A percentile compares a stretch with the other conserved stretches of the same genome.
Conservation (phyloP, 176 grass and related monocot genomes). For the Juncus inflexus region DNA sequence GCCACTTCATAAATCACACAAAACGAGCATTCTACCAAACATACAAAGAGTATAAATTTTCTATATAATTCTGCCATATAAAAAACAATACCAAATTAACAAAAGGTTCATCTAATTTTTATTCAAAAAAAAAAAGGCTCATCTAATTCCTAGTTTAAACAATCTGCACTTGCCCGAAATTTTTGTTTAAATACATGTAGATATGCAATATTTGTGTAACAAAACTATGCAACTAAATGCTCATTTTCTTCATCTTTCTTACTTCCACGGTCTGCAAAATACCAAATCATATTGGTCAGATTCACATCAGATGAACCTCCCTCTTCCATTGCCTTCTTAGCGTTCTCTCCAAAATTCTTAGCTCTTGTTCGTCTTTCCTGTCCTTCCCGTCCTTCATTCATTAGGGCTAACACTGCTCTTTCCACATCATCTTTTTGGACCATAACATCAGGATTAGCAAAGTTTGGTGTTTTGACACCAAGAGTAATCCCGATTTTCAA, state of each 20-base stretch:
- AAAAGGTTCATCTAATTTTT: no score
- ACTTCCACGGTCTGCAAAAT: slow-evolving; percentile 28
- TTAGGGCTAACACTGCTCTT: slow-evolving; percentile 29
- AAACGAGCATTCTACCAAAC: no score
- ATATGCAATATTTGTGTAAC: no score
- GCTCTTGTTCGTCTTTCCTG: slow-evolving; percentile 13
- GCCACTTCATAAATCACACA: no score
- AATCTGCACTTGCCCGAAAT: no score
- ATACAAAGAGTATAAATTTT: no score
- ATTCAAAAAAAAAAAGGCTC: no score
- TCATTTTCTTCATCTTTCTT: slow-evolving; percentile 1
- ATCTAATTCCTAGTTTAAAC: no score
- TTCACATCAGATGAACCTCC: slow-evolving; percentile 34
- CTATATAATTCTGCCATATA: no score
- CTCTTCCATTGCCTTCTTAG: slow-evolving; percentile 29
- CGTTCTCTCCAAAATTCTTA: slow-evolving; percentile 15
- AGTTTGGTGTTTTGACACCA: slow-evolving; percentile 32
- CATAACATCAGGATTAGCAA: slow-evolving; percentile 22
- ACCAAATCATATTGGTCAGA: slow-evolving; percentile 34
- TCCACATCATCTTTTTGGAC: slow-evolving; percentile 28
- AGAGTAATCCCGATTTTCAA: slow-evolving; percentile 41
- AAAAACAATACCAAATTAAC: no score
- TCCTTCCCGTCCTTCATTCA: slow-evolving; percentile 30
- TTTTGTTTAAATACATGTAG: no score
- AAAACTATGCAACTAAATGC: slow-evolving; percentile 7